Conservation (phyloP, 108 stramenopile genomes). For the Schizochytrium sp. region DNA sequence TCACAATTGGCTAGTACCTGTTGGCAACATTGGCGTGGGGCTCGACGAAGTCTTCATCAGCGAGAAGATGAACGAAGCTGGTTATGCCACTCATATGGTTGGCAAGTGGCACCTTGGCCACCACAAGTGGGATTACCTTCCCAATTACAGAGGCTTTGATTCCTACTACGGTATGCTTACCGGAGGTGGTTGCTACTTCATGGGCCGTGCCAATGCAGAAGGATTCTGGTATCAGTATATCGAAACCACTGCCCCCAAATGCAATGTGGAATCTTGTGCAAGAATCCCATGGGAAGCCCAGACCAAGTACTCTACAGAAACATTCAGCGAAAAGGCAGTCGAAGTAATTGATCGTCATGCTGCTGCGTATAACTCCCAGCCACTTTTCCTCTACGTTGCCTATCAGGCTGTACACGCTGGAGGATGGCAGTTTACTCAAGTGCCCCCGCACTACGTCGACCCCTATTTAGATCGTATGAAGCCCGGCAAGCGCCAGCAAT, state of each 20-base stretch:
- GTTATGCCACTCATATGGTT: conserved; percentile 62
- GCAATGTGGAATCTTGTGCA: conserved; percentile 14
- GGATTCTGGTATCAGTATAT: neutral
- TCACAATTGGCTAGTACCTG: neutral
- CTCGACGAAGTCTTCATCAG: conserved; percentile 29
- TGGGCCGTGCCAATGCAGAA: neutral
- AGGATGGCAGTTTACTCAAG: neutral
- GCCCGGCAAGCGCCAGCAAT: neutral
- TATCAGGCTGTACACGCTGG: neutral
- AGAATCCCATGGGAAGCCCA: conserved; percentile 23
- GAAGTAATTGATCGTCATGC: neutral
- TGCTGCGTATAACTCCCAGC: neutral
- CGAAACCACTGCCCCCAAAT: neutral
- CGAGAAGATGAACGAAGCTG: neutral
- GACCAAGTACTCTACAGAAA: conserved; percentile 18
- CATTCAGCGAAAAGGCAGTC: neutral
- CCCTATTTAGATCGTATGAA: neutral
- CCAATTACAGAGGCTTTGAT: conserved; percentile 26
- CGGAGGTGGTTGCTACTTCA: neutral
- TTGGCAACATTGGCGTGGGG: neutral
- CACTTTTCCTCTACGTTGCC: conserved; percentile 49
- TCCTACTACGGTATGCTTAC: conserved; percentile 3
- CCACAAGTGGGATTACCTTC: neutral
- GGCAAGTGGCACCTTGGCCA: conserved; percentile 62
- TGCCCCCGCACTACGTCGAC: neutral